phyloP scores from a whole-genome alignment of 2,329 filamentous ascomycete species.

The Helminthosporium solani region DNA sequence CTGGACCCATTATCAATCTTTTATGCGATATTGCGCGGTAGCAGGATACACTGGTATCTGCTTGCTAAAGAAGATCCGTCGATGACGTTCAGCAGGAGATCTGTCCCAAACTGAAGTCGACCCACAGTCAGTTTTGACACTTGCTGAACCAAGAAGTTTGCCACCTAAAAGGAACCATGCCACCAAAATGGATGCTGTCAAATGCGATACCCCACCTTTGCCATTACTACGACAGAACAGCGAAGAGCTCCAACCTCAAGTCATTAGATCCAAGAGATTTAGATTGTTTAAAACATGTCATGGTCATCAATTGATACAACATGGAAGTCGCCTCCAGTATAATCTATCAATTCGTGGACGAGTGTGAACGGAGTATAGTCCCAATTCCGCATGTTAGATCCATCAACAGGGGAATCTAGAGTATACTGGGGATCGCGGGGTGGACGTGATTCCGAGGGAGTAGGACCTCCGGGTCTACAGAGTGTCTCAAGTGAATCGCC shows the following conservation, averaged over 20 bases:
- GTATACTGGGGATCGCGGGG: constrained; percentile 30
- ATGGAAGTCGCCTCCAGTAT: too few relatives aligned
- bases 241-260: background rate
- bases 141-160: too few relatives aligned
- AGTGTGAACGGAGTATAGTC: background rate
- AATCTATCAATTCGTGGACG: too few relatives aligned
- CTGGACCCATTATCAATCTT: constrained; percentile 12
- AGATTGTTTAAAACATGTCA: too few relatives aligned
- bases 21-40: constrained; percentile 11
- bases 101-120: background rate
- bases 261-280: too few relatives aligned
- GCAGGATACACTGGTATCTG: background rate
- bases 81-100: background rate
- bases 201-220: background rate
- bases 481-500: constrained; percentile 32
- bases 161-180: too few relatives aligned
- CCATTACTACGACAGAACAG: background rate
- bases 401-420: constrained; percentile 13
- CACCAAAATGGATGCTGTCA: too few relatives aligned
- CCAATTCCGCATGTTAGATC: constrained; percentile 9
- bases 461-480: constrained; percentile 19
- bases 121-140: background rate
- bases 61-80: background rate
- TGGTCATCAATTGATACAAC: too few relatives aligned
- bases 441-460: constrained; percentile 18